Base-by-base conservation (phyloP, 257 asterid genomes). In the Nicotiana paniculata region DNA sequence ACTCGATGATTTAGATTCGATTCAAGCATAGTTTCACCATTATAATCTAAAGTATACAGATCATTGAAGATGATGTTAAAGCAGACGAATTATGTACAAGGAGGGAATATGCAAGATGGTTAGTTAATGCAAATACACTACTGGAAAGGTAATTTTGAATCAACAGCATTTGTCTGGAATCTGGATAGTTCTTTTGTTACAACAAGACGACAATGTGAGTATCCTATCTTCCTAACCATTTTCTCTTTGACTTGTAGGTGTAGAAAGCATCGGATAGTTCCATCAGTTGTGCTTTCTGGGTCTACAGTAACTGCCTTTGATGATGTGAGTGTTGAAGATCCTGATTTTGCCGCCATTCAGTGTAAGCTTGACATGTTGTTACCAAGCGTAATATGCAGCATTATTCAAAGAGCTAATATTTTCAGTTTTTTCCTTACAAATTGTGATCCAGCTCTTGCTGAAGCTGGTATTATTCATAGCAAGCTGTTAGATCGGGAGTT, bases 51-150 rank as follows among this genome's bases (percentile, higher is more conserved):
- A 88, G 83, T 81, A 57, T 89, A 82, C 96, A 96, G 99, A 92
- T 96, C 61, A 89, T 93, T 85, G 97, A 92, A 86, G 97, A 91
- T 79, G 92, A 87, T 86, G 90, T 87, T 32, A 89, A 86, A 85
- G 94, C 93, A 81, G 94, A 91, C 77, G 95, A 93, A 85, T 86
- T 96, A 33, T 96, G 98, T 84, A 93, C 97, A 30, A 91, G 97
- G 85, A 90, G 99, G 87, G 97, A 94, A 85, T 93, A 91, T 77
- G 97, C 99, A 68, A 90, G 97, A 69, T 96, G 98, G 99, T 85
- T 96, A 83, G 89, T 94, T 69, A 87, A 80, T 43, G 84, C 88
- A 83, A 94, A 91, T 85, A 87, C 92, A 55, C 93, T 58, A 76
- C 90, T 96, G 46, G 99, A 94, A 86, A 93, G 99, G 99, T 94